Conservation (phyloP, 768 basidiomycete genomes). For the Erythrobasidium yunnanense region DNA sequence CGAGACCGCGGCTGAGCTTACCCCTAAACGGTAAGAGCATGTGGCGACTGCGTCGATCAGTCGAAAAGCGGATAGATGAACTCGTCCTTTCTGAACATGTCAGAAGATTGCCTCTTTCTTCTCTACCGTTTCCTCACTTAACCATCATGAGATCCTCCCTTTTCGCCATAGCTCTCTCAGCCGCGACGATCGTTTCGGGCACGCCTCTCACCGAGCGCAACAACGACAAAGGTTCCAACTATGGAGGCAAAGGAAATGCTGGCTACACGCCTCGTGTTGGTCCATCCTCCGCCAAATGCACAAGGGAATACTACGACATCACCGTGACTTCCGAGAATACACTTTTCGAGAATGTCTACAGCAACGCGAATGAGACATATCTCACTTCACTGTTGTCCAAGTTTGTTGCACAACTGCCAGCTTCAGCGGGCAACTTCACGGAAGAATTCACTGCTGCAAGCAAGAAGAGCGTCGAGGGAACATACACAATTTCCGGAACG, state of each 20-base stretch:
- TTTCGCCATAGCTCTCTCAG: neutral
- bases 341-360: conserved; percentile 18
- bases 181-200: neutral
- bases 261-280: conserved; percentile 10
- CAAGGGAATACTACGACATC: conserved; percentile 2
- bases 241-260: neutral
- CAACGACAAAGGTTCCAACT: neutral
- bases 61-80: too few relatives aligned
- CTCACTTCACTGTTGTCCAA: conserved; percentile 16
- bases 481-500: conserved; percentile 29
- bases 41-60: neutral
- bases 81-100: too few relatives aligned
- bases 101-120: too few relatives aligned
- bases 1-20: neutral
- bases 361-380: conserved; percentile 18
- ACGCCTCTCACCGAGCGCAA: conserved; percentile 6
- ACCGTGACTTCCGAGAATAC: conserved; percentile 18
- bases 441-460: conserved; percentile 3
- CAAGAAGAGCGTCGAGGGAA: conserved; percentile 16
- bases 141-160: neutral
- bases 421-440: conserved; percentile 28
- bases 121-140: too few relatives aligned
- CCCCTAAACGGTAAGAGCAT: neutral
- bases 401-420: conserved; percentile 23
- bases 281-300: neutral